Conservation (phyloP, 768 basidiomycete species). For the Suillus lakei region DNA sequence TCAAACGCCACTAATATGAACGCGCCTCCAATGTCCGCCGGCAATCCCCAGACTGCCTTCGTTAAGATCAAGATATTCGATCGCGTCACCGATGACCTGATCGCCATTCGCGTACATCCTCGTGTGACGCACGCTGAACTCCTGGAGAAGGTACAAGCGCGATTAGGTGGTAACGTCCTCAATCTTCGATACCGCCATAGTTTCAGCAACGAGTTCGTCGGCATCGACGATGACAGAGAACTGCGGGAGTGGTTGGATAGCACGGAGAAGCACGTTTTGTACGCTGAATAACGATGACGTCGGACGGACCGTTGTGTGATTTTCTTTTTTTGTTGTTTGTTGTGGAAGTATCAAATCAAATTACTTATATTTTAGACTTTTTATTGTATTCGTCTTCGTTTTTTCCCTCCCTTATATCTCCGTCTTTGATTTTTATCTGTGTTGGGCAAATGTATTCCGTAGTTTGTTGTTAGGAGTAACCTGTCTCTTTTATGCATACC, state of each 20-base stretch:
- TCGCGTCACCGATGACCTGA: slow-evolving; percentile 89
- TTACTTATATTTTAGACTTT: slow-evolving; percentile 33
- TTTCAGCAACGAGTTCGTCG: slow-evolving; percentile 64
- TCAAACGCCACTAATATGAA: slow-evolving; percentile 60
- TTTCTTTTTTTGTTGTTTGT: neutral
- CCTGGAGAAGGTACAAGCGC: slow-evolving; percentile 89
- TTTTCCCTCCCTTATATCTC: slow-evolving; percentile 7
- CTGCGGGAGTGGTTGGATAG: slow-evolving; percentile 75
- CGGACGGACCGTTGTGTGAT: slow-evolving; percentile 11
- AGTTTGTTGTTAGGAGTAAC: neutral
- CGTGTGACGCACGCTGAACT: slow-evolving; percentile 84
- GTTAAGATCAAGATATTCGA: slow-evolving; percentile 99
- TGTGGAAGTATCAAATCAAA: slow-evolving; percentile 16
- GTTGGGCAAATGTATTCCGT: slow-evolving; percentile 5
- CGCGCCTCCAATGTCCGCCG: slow-evolving; percentile 75
- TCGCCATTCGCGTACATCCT: slow-evolving; percentile 96
- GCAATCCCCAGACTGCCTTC: slow-evolving; percentile 84
- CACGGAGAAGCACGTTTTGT: slow-evolving; percentile 84
- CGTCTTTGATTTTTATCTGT: slow-evolving; percentile 1
- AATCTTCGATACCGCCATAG: slow-evolving; percentile 79
- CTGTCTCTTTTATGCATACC: neutral
- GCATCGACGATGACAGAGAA: slow-evolving; percentile 64
- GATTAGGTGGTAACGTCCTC: slow-evolving; percentile 77
- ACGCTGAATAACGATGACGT: slow-evolving; percentile 65
- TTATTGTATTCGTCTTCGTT: slow-evolving; percentile 32